Evolutionary conservation across 176 grass and related monocot species (phyloP), one percentile per base, ranked within the genome.

Genomic region (Ensete glaucum): DNA sequence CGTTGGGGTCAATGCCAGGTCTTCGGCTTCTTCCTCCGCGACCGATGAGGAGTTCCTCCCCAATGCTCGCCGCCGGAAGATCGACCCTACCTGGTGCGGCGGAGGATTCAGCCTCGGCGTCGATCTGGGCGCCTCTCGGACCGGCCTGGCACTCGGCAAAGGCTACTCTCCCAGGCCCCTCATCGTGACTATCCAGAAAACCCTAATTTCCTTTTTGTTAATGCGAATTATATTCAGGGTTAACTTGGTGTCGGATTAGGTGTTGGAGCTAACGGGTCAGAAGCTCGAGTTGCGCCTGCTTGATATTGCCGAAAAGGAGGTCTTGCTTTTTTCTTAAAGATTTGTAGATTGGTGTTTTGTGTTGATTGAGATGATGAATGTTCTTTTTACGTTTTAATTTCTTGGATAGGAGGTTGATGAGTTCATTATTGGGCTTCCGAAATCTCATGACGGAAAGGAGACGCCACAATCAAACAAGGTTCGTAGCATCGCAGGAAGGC

Each of bases 381-480:
- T 12, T 6, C 64, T 51, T n/a, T 27, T 11, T 20, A 6, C 11
- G 22, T 75, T 67, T 65, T 26, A 22, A 52, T 56, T 56, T 81
- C 15, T 62, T 60, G 27, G 54, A 48, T 80, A 82, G 77, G 76
- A 77, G 54, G 67, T 59, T 59, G 71, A 79, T 73, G 74, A 77
- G 67, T 71, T 96, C 9, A 92, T 92, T 58, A 53, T 96, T 56
- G 93, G 93, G 12, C 85, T 93, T 54, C 90, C 93, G 2, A 75
- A 82, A 67, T 90, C 87, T 23, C 73, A 71, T 9, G 80, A 88
- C 20, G 87, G 87, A 11, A 77, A 80, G 12, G 90, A 93, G 78
- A 97, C 93, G 20, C 62, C 74, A 25, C 90, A 97, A 80, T 90
- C 93, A 9, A 86, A 83, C 80, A 93, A 97, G 64, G 90, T 97